Base-by-base conservation (phyloP, 768 basidiomycete species). In the Phlegmacium glaucopus region DNA sequence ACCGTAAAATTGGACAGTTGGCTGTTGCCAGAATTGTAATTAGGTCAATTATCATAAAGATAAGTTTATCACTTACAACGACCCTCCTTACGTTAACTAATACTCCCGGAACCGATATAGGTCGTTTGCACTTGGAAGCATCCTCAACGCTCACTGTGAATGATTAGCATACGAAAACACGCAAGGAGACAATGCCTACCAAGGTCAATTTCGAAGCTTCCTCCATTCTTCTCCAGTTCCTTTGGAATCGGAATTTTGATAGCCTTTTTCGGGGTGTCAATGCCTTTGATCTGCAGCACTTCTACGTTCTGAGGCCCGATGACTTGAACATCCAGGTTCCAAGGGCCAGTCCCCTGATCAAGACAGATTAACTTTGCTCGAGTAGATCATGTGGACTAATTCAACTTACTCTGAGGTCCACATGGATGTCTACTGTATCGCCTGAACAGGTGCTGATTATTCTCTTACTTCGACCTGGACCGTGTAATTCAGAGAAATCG, bases 1-100 rank as follows among this genome's bases (percentile, higher is more conserved):
- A 28, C 85, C 83, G 58, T 93, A 93, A 65, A 96, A 95, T 63
- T 83, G 83, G 16, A 75, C 93, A 1, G 90, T 93, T 8, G 95
- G 92, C 88, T 94, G 42, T 13, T 29, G 42, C 4, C 34, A 29
- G 22, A 56, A 9, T 15, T 42, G 26, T 37, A 22, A 42, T 25
- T 11, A 27, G 13, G 29, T 28, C n/a, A 38, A 2, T 8, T 11
- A 30, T 12, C 16, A 17, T 41, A 13, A 46, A 28, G 27, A 34
- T 5, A 26, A 11, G 25, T 9, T 39, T 35, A 26, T 29, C 28
- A 65, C 72, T 54, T 59, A 90, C 91, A 75, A 87, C 83, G 12
- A 86, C 76, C 52, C 89, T 72, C 53, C 85, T 80, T 16, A 99
- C 93, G 56, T 90, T 90, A 42, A 95, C 90, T 6, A 81, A 77